Percentiles rank a stretch among this genome's conserved stretches.
Conservation (phyloP, 2,329 filamentous ascomycete genomes). For the Monilinia polystroma region DNA sequence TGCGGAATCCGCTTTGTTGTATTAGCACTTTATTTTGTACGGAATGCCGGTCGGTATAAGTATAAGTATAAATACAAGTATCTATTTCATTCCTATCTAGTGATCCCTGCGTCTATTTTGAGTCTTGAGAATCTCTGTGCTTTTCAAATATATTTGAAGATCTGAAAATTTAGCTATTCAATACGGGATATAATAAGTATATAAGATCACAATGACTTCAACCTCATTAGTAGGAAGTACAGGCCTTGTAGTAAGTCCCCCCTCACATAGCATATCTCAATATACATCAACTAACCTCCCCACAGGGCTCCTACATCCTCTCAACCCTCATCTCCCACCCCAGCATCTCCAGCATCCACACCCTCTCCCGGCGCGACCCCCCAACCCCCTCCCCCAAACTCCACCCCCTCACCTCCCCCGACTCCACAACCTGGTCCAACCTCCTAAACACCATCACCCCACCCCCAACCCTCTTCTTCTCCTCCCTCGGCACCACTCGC, state of each 20-base stretch:
- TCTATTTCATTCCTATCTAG: background rate
- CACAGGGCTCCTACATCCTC: slow-evolving; percentile 70
- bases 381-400: slow-evolving; percentile 55
- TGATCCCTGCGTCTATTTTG: background rate
- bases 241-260: slow-evolving; percentile 48
- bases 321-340: slow-evolving; percentile 56
- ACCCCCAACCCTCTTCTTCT: slow-evolving; percentile 66
- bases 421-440: slow-evolving; percentile 67
- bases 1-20: background rate
- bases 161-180: too few relatives aligned
- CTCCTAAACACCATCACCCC: slow-evolving; percentile 47
- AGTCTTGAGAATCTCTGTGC: background rate
- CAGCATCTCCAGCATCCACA: slow-evolving; percentile 50
- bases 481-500: slow-evolving; percentile 76
- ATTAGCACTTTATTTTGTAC: too few relatives aligned
- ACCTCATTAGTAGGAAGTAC: slow-evolving; percentile 48
- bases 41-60: background rate
- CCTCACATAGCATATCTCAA: background rate
- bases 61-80: background rate
- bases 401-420: slow-evolving; percentile 62
- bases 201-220: slow-evolving; percentile 43
- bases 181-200: background rate
- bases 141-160: background rate
- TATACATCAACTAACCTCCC: slow-evolving; percentile 21
- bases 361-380: slow-evolving; percentile 66